These are phyloP conservation scores for Blastobotrys apis DNA, from an alignment of 1,139 yeast genomes.

Conservation along the genomic window DNA sequence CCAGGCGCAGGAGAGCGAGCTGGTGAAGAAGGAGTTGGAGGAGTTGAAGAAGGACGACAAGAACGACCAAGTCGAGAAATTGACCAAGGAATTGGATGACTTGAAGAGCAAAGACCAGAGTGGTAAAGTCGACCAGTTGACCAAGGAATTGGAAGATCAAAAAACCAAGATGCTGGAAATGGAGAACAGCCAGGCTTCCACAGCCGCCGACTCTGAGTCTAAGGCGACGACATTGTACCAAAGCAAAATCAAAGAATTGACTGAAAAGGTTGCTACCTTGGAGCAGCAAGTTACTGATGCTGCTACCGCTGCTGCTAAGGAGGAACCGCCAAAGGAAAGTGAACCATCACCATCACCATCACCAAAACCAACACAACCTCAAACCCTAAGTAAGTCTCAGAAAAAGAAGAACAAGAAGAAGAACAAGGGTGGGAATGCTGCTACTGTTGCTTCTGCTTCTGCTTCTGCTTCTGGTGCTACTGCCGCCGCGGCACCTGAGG, in stretches of 20 bases:
- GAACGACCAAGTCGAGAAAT: neutral
- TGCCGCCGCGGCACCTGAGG: neutral
- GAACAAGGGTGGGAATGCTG: constrained; percentile 11
- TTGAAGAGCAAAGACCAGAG: neutral
- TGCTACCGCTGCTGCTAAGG: neutral
- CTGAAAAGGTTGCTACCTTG: constrained; percentile 5
- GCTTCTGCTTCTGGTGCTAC: constrained; percentile 1
- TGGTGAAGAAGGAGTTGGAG: neutral
- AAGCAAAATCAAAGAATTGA: constrained; percentile 5
- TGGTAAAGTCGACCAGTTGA: neutral
- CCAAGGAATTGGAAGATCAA: constrained; percentile 2
- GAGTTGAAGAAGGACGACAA: neutral
- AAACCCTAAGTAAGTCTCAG: constrained; percentile 20
- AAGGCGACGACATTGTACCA: constrained; percentile 8
- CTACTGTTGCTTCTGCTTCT: constrained; percentile 1
- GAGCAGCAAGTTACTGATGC: neutral
- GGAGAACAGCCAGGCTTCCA: constrained; percentile 7
- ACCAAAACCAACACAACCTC: constrained; percentile 12
- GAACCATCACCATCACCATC: no score
- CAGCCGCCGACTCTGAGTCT: constrained; percentile 10
- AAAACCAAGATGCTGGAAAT: constrained; percentile 18
- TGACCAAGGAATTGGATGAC: neutral
- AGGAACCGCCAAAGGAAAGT: neutral
- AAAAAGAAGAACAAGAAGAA: constrained; percentile 29
- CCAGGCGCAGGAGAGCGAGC: neutral